phyloP scores from a whole-genome alignment of 257 asterid genomes.

The Asclepias syriaca region DNA sequence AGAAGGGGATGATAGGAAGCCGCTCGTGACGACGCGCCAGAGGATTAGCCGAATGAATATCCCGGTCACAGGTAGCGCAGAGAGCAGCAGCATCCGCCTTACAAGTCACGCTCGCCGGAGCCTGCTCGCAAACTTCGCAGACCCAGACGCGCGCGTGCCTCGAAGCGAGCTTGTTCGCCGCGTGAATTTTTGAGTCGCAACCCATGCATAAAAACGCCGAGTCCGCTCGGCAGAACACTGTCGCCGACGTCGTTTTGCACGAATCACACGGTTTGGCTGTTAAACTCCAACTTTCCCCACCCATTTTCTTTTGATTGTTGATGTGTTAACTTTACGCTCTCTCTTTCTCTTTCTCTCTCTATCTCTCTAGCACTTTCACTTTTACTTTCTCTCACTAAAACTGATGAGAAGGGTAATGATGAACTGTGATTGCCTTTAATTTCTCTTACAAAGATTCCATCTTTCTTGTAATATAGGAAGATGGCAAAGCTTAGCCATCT shows the following conservation, averaged over 20 bases:
- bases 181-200: constrained; percentile 72
- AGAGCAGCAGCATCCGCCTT: constrained; percentile 89
- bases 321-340: not conserved
- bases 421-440: not conserved
- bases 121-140: constrained; percentile 89
- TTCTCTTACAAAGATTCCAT: not conserved
- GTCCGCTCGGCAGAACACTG: constrained; percentile 71
- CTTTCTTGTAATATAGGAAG: not conserved
- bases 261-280: constrained; percentile 70
- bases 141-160: constrained; percentile 74
- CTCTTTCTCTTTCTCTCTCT: not conserved
- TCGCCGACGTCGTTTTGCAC: constrained; percentile 51
- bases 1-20: constrained; percentile 58
- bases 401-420: not conserved
- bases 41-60: constrained; percentile 87
- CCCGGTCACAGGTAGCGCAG: constrained; percentile 72
- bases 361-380: too few relatives aligned
- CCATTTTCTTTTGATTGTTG: constrained; percentile 28
- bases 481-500: not conserved
- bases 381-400: not conserved
- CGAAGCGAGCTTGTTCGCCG: constrained; percentile 71
- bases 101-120: constrained; percentile 80
- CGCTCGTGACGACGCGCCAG: constrained; percentile 88
- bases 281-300: constrained; percentile 49
- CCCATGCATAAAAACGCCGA: constrained; percentile 63